Evolutionary conservation across 2,329 filamentous ascomycete genomes (phyloP).

Genomic region (Cordyceps pruinosa): DNA sequence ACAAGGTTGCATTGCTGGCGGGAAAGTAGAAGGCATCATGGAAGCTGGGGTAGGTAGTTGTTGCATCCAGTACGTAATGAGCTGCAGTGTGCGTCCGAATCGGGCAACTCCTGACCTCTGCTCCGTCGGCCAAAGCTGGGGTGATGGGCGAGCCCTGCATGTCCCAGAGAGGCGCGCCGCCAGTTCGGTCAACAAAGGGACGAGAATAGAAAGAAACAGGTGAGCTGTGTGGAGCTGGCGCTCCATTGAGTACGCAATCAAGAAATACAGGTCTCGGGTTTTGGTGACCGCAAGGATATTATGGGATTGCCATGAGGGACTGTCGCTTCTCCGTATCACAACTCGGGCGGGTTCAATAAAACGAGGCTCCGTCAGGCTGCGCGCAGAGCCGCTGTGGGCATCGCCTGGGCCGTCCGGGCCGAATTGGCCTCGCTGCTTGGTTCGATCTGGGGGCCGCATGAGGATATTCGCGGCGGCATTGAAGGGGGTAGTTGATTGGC

Average conservation of each 20-base stretch:
- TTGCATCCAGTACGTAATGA: conserved; percentile 10
- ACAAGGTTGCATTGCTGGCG: neutral
- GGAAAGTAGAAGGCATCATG: neutral
- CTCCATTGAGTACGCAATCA: neutral
- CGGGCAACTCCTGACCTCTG: conserved; percentile 1
- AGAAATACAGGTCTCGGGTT: neutral
- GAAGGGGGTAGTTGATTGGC: neutral
- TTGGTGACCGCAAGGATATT: neutral
- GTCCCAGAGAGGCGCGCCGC: neutral
- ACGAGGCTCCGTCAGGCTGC: neutral
- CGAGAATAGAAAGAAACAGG: neutral
- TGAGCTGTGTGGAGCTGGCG: neutral
- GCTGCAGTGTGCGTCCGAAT: conserved; percentile 5
- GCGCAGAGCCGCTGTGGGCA: neutral
- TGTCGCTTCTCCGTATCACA: neutral
- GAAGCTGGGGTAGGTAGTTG: neutral
- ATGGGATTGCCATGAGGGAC: neutral
- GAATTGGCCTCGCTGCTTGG: neutral
- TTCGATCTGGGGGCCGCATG: conserved; percentile 9
- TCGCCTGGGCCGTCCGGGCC: neutral
- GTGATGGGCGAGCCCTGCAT: neutral
- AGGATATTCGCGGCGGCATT: conserved; percentile 10
- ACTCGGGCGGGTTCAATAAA: neutral
- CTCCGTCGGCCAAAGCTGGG: conserved; percentile 9
- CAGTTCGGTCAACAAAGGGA: neutral